Base-by-base conservation (phyloP, 352 stramenopile genomes). In the Phytophthora sansomeana region DNA sequence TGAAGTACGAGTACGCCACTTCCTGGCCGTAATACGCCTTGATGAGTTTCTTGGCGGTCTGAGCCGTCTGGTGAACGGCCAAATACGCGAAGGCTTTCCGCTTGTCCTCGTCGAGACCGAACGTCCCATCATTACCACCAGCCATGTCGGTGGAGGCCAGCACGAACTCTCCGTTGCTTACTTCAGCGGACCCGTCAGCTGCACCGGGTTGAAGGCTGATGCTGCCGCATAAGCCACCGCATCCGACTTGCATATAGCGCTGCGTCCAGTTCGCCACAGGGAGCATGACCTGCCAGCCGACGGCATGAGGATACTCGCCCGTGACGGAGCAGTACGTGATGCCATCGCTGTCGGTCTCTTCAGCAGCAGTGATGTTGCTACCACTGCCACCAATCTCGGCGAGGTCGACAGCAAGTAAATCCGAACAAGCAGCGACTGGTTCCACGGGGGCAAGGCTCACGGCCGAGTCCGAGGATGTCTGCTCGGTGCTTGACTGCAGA, bases 1-100 rank as follows among this genome's bases (percentile, higher is more conserved):
- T 81, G 58, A 83, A 83, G 63, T 84, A 84, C 36, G 73, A 74
- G 39, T 77, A 81, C 36, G 49, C 56, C 36, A 43, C 62, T 14
- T 63, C 63, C 52, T 81, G 75, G 6, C 69, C 73, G 50, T 84
- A 80, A 61, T 74, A 84, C 28, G 55, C 29, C 38, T 70, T 55
- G 49, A 81, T 81, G 38, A 84, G 57, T 50, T 72, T 48, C 66
- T 84, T 84, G 36, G 75, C 63, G 3, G 63, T 60, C 30, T 76
- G 41, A 0, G 75, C 66, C 14, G 72, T 80, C 57, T 71, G 60
- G 58, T 84, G 75, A 32, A 80, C 72, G 26, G 75, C 70, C 29
- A 72, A 44, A 36, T 84, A 79, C 6, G 72, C 75, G 35, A 84
- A 84, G 9, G 66, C 69, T 46, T 72, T 24, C 17, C 60, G 54